Evolutionary conservation across 139 green algal species (phyloP), one percentile per base, ranked within the genome.

Genomic region (Chlorella sp.): DNA sequence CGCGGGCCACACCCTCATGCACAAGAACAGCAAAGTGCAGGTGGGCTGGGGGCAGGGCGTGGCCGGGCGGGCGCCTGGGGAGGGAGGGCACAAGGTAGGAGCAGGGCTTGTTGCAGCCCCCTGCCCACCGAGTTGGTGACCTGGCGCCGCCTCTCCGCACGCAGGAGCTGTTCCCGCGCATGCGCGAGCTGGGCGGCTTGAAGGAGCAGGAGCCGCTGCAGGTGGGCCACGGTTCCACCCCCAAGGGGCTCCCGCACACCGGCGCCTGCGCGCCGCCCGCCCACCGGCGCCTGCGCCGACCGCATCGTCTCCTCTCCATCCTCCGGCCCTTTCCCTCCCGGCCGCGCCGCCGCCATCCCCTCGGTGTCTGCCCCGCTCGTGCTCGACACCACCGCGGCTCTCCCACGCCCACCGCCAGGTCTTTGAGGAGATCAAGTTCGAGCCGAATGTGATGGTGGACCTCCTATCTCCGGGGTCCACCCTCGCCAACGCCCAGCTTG

Each of bases 351-450:
- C n/a, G n/a, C n/a, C n/a, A n/a, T n/a, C n/a, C n/a, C n/a, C n/a
- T n/a, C n/a, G n/a, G n/a, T n/a, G n/a, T n/a, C n/a, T n/a, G n/a
- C 38, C 29, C 31, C 71, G 27, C 64, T 80, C 36, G 41, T 65
- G 17, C 21, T 80, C n/a, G n/a, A n/a, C n/a, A n/a, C n/a, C n/a
- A n/a, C n/a, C n/a, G n/a, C n/a, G n/a, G n/a, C n/a, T n/a, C n/a
- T n/a, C n/a, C n/a, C n/a, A n/a, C n/a, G n/a, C n/a, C n/a, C 29
- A n/a, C n/a, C n/a, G n/a, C n/a, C n/a, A n/a, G n/a, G n/a, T n/a
- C n/a, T 86, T 77, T 51, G 94, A 99, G 89, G 95, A 98, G 86
- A 85, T 98, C 41, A 98, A 97, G 84, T 94, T 85, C 70, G 88
- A 96, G 60, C 95, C 94, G 5, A 77, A 50, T 12, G 85, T 98